phyloP scores from a whole-genome alignment of 345 rosid species.

The Toxicodendron radicans region DNA sequence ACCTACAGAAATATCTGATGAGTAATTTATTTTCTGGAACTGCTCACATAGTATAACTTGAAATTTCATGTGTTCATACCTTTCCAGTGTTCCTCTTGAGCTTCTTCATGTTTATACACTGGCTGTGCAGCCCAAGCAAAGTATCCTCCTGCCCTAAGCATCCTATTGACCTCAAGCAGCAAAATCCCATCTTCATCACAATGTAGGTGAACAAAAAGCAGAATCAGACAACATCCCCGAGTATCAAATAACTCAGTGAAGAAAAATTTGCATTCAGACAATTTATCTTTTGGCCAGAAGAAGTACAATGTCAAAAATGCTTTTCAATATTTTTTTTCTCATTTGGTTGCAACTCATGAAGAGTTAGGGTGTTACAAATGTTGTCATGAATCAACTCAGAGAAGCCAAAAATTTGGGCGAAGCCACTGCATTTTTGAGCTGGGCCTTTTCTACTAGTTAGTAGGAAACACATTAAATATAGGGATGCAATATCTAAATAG shows the following conservation, averaged over 20 bases:
- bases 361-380: too few species aligned
- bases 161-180: slow-evolving; percentile 93
- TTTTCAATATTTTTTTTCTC: too few species aligned
- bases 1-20: neutral
- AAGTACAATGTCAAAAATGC: too few species aligned
- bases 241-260: neutral
- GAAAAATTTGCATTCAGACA: neutral
- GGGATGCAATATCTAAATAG: neutral
- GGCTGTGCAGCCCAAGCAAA: slow-evolving; percentile 99
- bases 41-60: neutral
- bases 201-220: slow-evolving; percentile 7
- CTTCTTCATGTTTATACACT: slow-evolving; percentile 87
- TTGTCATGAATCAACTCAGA: too few species aligned
- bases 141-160: slow-evolving; percentile 94
- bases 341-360: too few species aligned
- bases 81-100: slow-evolving; percentile 89
- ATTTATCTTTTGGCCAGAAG: too few species aligned
- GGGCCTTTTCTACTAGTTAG: neutral
- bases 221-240: slow-evolving; percentile 25
- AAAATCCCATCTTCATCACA: slow-evolving; percentile 77
- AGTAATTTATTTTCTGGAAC: slow-evolving; percentile 11
- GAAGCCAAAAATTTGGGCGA: too few species aligned
- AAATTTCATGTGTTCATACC: slow-evolving; percentile 44
- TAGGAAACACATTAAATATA: neutral
- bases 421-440: too few species aligned